Evolutionary conservation across 441 rosid species (phyloP).

Genomic region (Theobroma grandiflorum): DNA sequence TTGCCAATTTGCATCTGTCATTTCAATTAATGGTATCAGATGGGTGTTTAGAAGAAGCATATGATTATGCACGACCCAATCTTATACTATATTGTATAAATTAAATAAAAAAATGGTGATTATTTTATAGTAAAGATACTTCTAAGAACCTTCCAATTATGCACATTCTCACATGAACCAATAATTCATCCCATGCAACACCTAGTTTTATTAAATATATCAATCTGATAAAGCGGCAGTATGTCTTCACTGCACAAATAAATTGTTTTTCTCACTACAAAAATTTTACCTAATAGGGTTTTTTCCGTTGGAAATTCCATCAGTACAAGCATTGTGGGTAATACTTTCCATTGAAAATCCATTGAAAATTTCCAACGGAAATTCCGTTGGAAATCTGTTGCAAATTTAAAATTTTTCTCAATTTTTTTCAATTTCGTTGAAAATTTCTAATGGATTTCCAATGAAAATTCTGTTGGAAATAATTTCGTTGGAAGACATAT

Average conservation of each 20-base stretch:
- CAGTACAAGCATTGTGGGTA: too few relatives aligned
- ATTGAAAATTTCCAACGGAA: too few relatives aligned
- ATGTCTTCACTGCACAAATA: neutral
- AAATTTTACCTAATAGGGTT: too few relatives aligned
- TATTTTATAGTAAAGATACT: constrained; percentile 38
- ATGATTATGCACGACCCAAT: constrained; percentile 16
- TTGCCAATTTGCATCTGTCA: neutral
- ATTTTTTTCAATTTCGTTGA: too few relatives aligned
- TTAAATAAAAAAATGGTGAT: neutral
- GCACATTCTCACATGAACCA: constrained; percentile 48
- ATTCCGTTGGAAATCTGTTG: too few relatives aligned
- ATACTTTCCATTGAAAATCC: too few relatives aligned
- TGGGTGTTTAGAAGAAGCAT: constrained; percentile 10
- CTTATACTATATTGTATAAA: constrained; percentile 11
- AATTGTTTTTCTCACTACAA: neutral
- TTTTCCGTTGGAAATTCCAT: too few relatives aligned
- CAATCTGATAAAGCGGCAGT: neutral
- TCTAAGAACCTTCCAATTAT: constrained; percentile 46
- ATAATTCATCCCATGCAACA: constrained; percentile 39
- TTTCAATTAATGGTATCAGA: constrained; percentile 24
- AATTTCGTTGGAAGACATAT: too few relatives aligned
- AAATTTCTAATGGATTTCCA: too few relatives aligned
- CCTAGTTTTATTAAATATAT: neutral
- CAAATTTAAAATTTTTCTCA: too few relatives aligned
- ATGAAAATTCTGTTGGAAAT: too few relatives aligned